A percentile compares a stretch with the other conserved stretches of the same genome.
These are phyloP conservation scores for Saturnispora serradocipensis DNA, from an alignment of 805 yeast species.

Conservation along the genomic window DNA sequence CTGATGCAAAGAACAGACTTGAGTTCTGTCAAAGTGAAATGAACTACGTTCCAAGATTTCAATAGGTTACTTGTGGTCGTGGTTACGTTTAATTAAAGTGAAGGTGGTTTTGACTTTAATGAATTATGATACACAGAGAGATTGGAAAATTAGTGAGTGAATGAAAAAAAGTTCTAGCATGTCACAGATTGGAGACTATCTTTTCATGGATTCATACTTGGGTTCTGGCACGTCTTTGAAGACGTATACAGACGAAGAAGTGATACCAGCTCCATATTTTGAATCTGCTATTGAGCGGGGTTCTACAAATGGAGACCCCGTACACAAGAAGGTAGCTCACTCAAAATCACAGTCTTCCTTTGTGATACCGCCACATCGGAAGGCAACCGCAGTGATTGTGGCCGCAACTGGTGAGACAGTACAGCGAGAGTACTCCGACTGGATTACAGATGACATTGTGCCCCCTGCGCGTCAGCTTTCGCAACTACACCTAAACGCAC, in stretches of 20 bases:
- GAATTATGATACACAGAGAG: too few relatives aligned
- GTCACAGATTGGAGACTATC: not conserved
- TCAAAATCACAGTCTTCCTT: conserved; percentile 15
- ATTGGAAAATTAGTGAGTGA: not conserved
- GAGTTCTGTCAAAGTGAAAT: too few relatives aligned
- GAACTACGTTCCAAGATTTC: too few relatives aligned
- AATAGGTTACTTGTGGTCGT: too few relatives aligned
- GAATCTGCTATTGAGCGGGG: not conserved
- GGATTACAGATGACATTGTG: conserved; percentile 16
- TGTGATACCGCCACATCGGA: conserved; percentile 14
- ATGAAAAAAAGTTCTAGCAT: not conserved
- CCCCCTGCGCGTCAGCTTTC: conserved; percentile 1
- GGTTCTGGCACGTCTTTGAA: not conserved
- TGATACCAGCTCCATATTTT: not conserved
- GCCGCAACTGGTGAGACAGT: conserved; percentile 36
- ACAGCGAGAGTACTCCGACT: conserved; percentile 23
- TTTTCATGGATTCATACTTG: not conserved
- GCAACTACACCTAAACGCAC: not conserved
- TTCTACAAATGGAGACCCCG: not conserved
- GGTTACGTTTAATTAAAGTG: too few relatives aligned
- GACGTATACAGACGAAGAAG: not conserved
- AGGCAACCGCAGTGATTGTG: conserved; percentile 34
- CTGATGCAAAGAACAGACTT: too few relatives aligned
- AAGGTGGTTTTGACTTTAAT: too few relatives aligned
- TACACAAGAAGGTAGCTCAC: not conserved